Percentiles rank a stretch among this genome's conserved stretches.
phyloP scores from a whole-genome alignment of 441 rosid genomes.

The Breynia disticha region DNA sequence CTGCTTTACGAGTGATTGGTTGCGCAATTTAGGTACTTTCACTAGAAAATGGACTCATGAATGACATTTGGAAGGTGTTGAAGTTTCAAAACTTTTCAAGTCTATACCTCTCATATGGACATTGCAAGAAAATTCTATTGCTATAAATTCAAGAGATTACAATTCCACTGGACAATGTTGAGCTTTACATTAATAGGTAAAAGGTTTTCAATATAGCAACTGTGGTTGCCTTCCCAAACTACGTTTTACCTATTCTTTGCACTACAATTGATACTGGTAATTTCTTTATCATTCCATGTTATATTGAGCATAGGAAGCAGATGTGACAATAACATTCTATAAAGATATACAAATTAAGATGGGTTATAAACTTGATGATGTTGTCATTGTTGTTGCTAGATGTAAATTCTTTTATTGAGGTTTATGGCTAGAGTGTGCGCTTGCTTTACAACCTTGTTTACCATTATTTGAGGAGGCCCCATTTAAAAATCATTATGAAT shows the following conservation, averaged over 20 bases:
- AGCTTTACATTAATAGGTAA: constrained; percentile 69
- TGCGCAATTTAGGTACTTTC: constrained; percentile 81
- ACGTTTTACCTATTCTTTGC: constrained; percentile 62
- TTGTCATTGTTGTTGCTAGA: constrained; percentile 66
- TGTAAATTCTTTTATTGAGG: constrained; percentile 81
- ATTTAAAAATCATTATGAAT: constrained; percentile 28
- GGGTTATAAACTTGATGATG: constrained; percentile 42
- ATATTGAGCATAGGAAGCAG: constrained; percentile 66
- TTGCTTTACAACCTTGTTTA: constrained; percentile 57
- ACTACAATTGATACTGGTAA: constrained; percentile 81
- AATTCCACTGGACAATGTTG: constrained; percentile 54
- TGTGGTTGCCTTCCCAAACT: constrained; percentile 76
- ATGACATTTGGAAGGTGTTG: constrained; percentile 55
- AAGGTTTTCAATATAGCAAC: constrained; percentile 65
- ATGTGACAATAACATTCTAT: constrained; percentile 15
- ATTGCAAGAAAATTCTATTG: constrained; percentile 59
- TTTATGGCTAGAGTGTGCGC: constrained; percentile 92
- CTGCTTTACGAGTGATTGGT: constrained; percentile 63
- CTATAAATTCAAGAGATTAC: constrained; percentile 51
- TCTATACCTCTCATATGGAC: constrained; percentile 82
- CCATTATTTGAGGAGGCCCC: constrained; percentile 40
- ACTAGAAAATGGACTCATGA: constrained; percentile 66
- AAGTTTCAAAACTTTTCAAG: constrained; percentile 83
- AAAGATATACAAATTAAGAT: constrained; percentile 26
- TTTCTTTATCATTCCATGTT: constrained; percentile 80